phyloP scores from a whole-genome alignment of 1,139 yeast species.

The Komagataea norvegica region DNA sequence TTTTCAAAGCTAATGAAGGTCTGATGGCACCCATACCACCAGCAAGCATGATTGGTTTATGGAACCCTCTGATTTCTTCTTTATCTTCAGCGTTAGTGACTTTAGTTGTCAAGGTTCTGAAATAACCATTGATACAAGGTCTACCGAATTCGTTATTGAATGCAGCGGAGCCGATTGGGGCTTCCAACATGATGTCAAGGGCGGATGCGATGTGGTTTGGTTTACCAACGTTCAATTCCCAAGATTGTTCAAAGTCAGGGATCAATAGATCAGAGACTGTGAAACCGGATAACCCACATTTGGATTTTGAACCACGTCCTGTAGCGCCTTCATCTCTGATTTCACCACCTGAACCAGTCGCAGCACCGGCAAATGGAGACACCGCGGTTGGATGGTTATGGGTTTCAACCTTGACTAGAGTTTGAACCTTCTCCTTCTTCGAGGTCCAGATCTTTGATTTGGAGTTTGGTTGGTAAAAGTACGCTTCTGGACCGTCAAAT shows the following conservation, averaged over 20 bases:
- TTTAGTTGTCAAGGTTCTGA: slow-evolving; percentile 86
- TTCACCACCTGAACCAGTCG: slow-evolving; percentile 99
- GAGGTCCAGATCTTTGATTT: slow-evolving; percentile 69
- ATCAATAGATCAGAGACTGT: slow-evolving; percentile 87
- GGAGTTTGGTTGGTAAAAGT: slow-evolving; percentile 72
- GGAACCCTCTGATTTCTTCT: slow-evolving; percentile 88
- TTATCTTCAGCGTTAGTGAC: slow-evolving; percentile 59
- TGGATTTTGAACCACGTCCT: slow-evolving; percentile 95
- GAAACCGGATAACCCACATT: slow-evolving; percentile 94
- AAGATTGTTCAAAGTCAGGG: slow-evolving; percentile 84
- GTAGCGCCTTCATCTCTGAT: slow-evolving; percentile 99
- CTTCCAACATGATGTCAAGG: slow-evolving; percentile 92
- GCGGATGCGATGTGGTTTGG: slow-evolving; percentile 93
- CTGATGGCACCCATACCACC: slow-evolving; percentile 98
- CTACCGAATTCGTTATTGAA: slow-evolving; percentile 98
- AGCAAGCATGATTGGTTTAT: slow-evolving; percentile 98
- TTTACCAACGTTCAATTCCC: slow-evolving; percentile 87
- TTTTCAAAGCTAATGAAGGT: slow-evolving; percentile 87
- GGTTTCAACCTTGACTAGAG: slow-evolving; percentile 93
- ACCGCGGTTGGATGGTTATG: slow-evolving; percentile 99
- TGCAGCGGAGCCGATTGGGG: slow-evolving; percentile 97
- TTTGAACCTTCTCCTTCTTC: slow-evolving; percentile 74
- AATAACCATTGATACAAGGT: slow-evolving; percentile 95
- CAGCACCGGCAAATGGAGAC: slow-evolving; percentile 98
- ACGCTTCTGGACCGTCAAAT: slow-evolving; percentile 61